phyloP scores from a whole-genome alignment of 2,329 filamentous ascomycete genomes.

The Pyrenochaeta sp. region DNA sequence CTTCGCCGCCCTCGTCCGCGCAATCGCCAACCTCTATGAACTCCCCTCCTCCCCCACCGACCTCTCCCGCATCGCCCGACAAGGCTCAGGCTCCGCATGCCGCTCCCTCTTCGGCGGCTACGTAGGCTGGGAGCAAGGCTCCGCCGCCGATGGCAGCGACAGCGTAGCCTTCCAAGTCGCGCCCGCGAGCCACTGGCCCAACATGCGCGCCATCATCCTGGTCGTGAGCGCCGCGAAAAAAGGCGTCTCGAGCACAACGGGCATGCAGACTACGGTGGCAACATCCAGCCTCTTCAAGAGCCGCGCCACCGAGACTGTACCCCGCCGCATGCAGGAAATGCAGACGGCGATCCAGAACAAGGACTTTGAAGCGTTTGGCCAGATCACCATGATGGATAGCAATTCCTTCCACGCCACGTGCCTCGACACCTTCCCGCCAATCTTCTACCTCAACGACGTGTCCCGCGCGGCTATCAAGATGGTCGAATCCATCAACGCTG shows the following conservation, averaged over 20 bases:
- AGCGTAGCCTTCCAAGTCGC: constrained; percentile 89
- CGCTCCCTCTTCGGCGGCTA: constrained; percentile 93
- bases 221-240: constrained; percentile 96
- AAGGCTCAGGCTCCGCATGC: constrained; percentile 94
- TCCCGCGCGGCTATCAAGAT: constrained; percentile 85
- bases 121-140: constrained; percentile 90
- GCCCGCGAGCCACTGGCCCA: constrained; percentile 88
- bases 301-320: constrained; percentile 78
- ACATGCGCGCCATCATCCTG: constrained; percentile 90
- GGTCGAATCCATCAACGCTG: constrained; percentile 86
- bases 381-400: constrained; percentile 94
- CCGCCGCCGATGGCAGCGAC: constrained; percentile 79
- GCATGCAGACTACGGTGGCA: constrained; percentile 96
- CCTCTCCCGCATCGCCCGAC: constrained; percentile 86
- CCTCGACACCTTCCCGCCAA: constrained; percentile 93
- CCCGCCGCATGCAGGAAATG: constrained; percentile 83
- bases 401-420: constrained; percentile 97
- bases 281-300: constrained; percentile 88
- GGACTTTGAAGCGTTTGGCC: constrained; percentile 87
- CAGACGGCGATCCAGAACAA: constrained; percentile 77
- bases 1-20: constrained; percentile 74
- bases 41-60: constrained; percentile 82
- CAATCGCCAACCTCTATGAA: constrained; percentile 90
- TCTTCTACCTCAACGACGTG: constrained; percentile 98
- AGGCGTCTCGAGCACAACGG: constrained; percentile 87